Percentiles rank a stretch among this genome's conserved stretches.
These are phyloP conservation scores for Oryza nivara DNA, from an alignment of 176 grass and related monocot genomes.

Conservation along the genomic window DNA sequence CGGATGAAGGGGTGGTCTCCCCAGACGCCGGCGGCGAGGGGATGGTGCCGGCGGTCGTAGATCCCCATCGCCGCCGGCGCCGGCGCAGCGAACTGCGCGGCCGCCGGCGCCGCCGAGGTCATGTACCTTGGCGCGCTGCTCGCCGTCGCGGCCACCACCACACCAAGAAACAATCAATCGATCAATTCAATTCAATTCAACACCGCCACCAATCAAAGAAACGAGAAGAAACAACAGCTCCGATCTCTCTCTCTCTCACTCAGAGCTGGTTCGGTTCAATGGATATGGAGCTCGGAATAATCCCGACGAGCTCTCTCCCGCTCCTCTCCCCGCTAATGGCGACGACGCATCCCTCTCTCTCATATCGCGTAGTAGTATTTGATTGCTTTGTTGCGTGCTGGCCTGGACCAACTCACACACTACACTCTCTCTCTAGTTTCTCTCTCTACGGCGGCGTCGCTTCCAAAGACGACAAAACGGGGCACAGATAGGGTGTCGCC, in stretches of 20 bases:
- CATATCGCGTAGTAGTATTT: neutral
- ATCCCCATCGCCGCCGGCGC: conserved; percentile 40
- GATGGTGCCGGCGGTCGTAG: conserved; percentile 29
- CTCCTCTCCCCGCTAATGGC: neutral
- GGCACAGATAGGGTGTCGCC: too few relatives aligned
- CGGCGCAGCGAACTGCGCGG: neutral
- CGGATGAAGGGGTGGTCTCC: conserved; percentile 28
- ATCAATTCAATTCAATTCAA: neutral
- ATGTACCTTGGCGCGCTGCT: conserved; percentile 20
- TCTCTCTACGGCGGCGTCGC: too few relatives aligned
- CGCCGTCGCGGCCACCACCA: neutral
- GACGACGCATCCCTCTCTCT: neutral
- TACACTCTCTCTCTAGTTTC: too few relatives aligned
- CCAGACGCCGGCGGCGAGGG: conserved; percentile 12
- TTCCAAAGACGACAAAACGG: too few relatives aligned
- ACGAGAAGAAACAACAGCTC: neutral
- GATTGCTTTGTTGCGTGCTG: conserved; percentile 20
- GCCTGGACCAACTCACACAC: neutral
- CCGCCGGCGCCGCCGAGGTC: neutral
- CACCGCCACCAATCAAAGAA: neutral
- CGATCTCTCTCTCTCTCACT: neutral
- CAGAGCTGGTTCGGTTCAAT: neutral
- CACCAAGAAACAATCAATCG: neutral
- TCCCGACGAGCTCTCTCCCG: neutral
- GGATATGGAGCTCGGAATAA: neutral